Percentiles rank a stretch among this genome's conserved stretches.
phyloP scores from a whole-genome alignment of 768 basidiomycete genomes.

The Cubamyces sp. region DNA sequence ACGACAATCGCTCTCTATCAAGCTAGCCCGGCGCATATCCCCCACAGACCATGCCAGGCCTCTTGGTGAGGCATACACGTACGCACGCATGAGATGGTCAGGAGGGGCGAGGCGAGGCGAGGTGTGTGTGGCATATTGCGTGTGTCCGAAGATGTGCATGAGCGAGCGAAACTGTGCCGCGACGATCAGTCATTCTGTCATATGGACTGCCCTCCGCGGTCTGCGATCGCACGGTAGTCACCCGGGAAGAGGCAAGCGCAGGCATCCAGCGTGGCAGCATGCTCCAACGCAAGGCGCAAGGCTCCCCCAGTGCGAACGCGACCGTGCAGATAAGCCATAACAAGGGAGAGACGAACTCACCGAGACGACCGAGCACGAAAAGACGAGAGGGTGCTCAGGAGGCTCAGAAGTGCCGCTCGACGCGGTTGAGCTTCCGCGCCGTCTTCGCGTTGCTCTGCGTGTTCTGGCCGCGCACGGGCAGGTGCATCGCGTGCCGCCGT shows the following conservation, averaged over 20 bases:
- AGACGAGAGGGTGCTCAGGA: too few species aligned
- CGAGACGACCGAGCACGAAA: too few species aligned
- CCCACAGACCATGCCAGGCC: not conserved
- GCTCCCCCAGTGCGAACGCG: too few species aligned
- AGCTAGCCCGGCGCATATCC: not conserved
- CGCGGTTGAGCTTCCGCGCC: slow-evolving; percentile 86
- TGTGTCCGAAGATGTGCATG: not conserved
- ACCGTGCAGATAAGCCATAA: too few species aligned
- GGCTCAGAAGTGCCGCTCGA: slow-evolving; percentile 60
- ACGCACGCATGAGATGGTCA: not conserved
- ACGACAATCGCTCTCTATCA: not conserved
- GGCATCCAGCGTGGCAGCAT: too few species aligned
- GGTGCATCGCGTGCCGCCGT: slow-evolving; percentile 87
- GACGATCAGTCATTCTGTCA: slow-evolving; percentile 2
- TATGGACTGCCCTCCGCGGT: not conserved
- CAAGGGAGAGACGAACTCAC: too few species aligned
- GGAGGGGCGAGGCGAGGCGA: not conserved
- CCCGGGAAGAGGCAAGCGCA: not conserved
- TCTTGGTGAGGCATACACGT: not conserved
- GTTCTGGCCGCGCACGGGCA: slow-evolving; percentile 94
- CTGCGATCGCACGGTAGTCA: not conserved
- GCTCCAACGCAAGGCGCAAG: too few species aligned
- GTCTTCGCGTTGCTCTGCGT: slow-evolving; percentile 91
- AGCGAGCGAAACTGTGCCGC: slow-evolving; percentile 3
- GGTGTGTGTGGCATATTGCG: not conserved